Conservation (phyloP, 2,329 filamentous ascomycete species). For the Orbilia brochopaga region DNA sequence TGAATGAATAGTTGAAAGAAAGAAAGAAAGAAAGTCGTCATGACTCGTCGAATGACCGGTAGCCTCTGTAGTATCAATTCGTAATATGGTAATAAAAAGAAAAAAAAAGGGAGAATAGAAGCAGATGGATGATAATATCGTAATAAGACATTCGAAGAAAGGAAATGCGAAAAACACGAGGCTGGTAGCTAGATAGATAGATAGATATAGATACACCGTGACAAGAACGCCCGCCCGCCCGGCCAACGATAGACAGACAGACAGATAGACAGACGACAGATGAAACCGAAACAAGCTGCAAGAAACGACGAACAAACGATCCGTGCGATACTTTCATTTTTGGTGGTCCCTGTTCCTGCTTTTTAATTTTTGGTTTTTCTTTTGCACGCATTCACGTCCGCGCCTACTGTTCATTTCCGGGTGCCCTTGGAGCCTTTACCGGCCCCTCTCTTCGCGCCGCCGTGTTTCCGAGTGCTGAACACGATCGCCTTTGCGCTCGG, state of each 20-base stretch:
- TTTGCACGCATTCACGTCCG: not conserved
- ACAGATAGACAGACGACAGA: conserved; percentile 27
- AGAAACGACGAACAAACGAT: not conserved
- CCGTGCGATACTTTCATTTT: not conserved
- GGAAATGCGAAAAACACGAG: not conserved
- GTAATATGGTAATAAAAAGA: no score
- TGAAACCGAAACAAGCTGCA: conserved; percentile 1
- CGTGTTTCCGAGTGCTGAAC: conserved; percentile 41
- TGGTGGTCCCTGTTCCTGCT: not conserved
- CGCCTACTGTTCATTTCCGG: conserved; percentile 29
- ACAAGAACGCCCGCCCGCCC: not conserved
- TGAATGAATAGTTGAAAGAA: no score
- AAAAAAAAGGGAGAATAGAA: not conserved
- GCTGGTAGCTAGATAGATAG: not conserved
- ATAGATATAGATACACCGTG: not conserved
- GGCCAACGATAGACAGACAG: conserved; percentile 21
- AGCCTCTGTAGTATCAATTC: no score
- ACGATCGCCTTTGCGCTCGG: conserved; percentile 43
- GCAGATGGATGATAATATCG: not conserved
- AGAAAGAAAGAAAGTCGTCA: conserved; percentile 15
- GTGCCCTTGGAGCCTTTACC: conserved; percentile 29
- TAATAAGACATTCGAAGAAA: not conserved
- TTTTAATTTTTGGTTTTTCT: not conserved
- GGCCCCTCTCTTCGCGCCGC: conserved; percentile 21
- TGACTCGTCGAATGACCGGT: conserved; percentile 17